These are phyloP conservation scores for Trichoderma gracile DNA, from an alignment of 2,329 filamentous ascomycete genomes.

Conservation along the genomic window DNA sequence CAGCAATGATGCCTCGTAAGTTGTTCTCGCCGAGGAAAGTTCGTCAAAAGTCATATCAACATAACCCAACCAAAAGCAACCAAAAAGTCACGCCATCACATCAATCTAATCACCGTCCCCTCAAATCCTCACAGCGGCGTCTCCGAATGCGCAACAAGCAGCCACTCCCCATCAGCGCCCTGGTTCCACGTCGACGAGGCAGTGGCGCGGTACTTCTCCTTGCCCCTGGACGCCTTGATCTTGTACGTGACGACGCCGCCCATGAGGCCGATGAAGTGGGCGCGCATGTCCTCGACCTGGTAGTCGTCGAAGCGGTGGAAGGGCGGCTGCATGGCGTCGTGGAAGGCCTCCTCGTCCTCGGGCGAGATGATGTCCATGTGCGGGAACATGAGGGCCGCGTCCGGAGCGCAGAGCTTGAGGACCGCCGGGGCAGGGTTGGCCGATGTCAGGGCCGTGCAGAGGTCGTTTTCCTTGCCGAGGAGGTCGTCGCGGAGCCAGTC, in stretches of 20 bases:
- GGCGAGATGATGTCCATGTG: conserved; percentile 22
- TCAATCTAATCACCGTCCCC: background rate
- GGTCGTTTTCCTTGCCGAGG: conserved; percentile 23
- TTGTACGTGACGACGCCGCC: conserved; percentile 26
- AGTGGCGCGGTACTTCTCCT: conserved; percentile 19
- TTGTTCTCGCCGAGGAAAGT: too few species aligned
- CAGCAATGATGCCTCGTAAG: too few species aligned
- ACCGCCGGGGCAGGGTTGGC: conserved; percentile 23
- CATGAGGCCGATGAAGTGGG: conserved; percentile 25
- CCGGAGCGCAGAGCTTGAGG: conserved; percentile 23
- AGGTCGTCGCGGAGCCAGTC: conserved; percentile 26
- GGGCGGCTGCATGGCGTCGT: conserved; percentile 20
- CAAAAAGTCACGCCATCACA: background rate
- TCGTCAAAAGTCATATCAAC: too few species aligned
- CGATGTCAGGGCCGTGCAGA: conserved; percentile 25
- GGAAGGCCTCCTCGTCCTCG: conserved; percentile 22
- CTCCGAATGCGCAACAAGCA: conserved; percentile 18
- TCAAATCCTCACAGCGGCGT: background rate
- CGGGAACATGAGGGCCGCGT: conserved; percentile 25
- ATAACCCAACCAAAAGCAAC: background rate
- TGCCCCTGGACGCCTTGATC: conserved; percentile 19
- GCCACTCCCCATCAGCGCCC: conserved; percentile 25
- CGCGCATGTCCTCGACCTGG: conserved; percentile 15
- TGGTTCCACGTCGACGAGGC: conserved; percentile 25
- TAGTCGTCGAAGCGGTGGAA: conserved; percentile 26